Evolutionary conservation across 352 stramenopile genomes (phyloP).

Genomic region (Phytophthora palmivora): DNA sequence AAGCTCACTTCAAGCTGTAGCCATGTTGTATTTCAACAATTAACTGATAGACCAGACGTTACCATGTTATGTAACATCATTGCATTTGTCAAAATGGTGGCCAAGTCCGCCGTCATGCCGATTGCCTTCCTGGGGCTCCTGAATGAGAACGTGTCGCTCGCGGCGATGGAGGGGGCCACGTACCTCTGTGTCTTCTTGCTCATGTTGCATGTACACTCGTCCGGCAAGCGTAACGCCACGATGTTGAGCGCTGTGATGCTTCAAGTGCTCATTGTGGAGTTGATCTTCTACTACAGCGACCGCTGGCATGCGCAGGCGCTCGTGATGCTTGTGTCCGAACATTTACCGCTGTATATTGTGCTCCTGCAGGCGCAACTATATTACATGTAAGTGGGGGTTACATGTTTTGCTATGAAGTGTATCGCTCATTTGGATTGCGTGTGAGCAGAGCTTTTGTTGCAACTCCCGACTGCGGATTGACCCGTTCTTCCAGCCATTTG

Average conservation of each 20-base stretch:
- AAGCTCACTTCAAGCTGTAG: constrained; percentile 21
- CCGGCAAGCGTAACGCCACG: constrained; percentile 75
- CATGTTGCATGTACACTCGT: constrained; percentile 80
- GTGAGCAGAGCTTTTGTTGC: constrained; percentile 71
- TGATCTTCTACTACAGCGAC: constrained; percentile 68
- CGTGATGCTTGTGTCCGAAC: constrained; percentile 69
- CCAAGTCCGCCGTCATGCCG: constrained; percentile 60
- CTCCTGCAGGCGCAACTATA: constrained; percentile 79
- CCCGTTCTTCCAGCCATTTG: constrained; percentile 73
- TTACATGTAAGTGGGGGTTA: constrained; percentile 64
- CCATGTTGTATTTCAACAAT: constrained; percentile 17
- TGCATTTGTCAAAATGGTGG: constrained; percentile 33
- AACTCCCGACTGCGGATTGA: constrained; percentile 76
- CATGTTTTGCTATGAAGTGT: not conserved
- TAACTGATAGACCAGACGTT: constrained; percentile 28
- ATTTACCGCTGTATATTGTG: constrained; percentile 68
- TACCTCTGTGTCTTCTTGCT: constrained; percentile 74
- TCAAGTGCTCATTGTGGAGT: constrained; percentile 62
- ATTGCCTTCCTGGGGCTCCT: constrained; percentile 73
- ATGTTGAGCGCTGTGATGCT: constrained; percentile 58
- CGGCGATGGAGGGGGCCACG: constrained; percentile 63
- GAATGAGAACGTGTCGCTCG: constrained; percentile 81
- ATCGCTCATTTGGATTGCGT: constrained; percentile 1
- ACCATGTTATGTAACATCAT: constrained; percentile 15
- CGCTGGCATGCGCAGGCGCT: constrained; percentile 78